These are phyloP conservation scores for Parachlorella kessleri DNA, from an alignment of 139 green algal species.

Conservation along the genomic window DNA sequence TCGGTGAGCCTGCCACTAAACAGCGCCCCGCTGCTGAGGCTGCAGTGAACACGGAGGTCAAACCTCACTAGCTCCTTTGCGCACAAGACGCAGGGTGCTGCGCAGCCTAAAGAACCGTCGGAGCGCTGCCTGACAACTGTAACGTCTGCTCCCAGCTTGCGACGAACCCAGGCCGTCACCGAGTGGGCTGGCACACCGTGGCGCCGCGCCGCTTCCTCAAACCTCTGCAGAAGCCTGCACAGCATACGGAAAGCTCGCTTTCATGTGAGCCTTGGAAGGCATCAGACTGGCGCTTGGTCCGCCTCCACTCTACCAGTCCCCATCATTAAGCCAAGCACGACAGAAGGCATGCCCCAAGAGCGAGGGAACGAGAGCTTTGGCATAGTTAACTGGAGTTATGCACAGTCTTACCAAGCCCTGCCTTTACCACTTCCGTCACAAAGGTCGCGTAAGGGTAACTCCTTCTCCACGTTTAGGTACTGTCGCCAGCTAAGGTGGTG, in stretches of 20 bases:
- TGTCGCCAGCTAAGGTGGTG: too few relatives aligned
- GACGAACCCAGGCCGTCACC: conserved; percentile 62
- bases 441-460: too few relatives aligned
- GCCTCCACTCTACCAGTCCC: background rate
- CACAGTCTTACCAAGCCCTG: too few relatives aligned
- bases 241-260: background rate
- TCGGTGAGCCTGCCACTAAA: conserved; percentile 53
- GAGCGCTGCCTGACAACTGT: conserved; percentile 52
- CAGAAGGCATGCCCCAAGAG: background rate
- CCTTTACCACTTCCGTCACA: too few relatives aligned
- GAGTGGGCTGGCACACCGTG: conserved; percentile 54
- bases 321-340: background rate
- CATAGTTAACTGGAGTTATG: too few relatives aligned
- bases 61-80: conserved; percentile 49
- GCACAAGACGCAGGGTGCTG: conserved; percentile 67
- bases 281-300: too few relatives aligned
- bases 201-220: conserved; percentile 39
- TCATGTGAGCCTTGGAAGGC: background rate
- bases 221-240: conserved; percentile 55
- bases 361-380: background rate
- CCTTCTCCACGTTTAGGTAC: too few relatives aligned
- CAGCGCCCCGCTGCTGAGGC: conserved; percentile 27
- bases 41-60: conserved; percentile 61
- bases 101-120: conserved; percentile 64
- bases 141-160: conserved; percentile 61